Percentiles rank a stretch among this genome's conserved stretches.
phyloP scores from a whole-genome alignment of 805 yeast species.

The Ogataea pignaliae region DNA sequence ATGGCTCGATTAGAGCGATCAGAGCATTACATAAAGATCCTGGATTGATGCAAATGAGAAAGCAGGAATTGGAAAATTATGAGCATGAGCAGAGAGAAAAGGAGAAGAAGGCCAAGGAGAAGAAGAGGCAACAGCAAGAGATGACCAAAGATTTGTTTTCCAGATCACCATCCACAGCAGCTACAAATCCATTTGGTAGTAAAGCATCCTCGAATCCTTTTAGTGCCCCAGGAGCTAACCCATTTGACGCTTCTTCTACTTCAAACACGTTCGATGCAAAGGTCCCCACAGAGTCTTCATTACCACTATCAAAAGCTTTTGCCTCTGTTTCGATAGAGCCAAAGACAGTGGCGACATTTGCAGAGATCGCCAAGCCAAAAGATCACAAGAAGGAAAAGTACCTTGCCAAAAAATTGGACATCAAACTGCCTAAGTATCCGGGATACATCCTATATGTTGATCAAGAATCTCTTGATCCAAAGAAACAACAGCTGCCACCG shows the following conservation, averaged over 20 bases:
- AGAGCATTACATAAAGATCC: constrained; percentile 71
- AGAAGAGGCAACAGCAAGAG: constrained; percentile 35
- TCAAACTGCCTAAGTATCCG: constrained; percentile 47
- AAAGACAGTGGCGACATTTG: constrained; percentile 11
- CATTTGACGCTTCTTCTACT: constrained; percentile 13
- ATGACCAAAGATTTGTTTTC: constrained; percentile 31
- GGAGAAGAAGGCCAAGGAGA: constrained; percentile 38
- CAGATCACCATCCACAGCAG: not conserved
- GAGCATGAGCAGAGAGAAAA: constrained; percentile 39
- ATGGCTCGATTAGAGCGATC: constrained; percentile 70
- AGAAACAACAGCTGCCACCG: constrained; percentile 37
- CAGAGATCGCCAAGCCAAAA: constrained; percentile 14
- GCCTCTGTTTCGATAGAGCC: not conserved
- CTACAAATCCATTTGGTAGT: constrained; percentile 27
- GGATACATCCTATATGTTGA: constrained; percentile 72
- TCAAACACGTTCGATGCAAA: constrained; percentile 15
- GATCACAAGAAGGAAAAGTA: constrained; percentile 19
- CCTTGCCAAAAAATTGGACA: constrained; percentile 4
- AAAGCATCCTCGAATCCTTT: constrained; percentile 35
- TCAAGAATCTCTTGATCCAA: constrained; percentile 55
- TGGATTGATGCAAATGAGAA: constrained; percentile 35
- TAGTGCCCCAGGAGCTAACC: constrained; percentile 20
- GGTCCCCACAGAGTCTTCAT: constrained; percentile 11
- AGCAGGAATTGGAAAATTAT: constrained; percentile 36
- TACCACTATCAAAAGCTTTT: not conserved